Evolutionary conservation across 805 yeast genomes (phyloP), one percentile per base, ranked within the genome.

Genomic region (Candida koratica): DNA sequence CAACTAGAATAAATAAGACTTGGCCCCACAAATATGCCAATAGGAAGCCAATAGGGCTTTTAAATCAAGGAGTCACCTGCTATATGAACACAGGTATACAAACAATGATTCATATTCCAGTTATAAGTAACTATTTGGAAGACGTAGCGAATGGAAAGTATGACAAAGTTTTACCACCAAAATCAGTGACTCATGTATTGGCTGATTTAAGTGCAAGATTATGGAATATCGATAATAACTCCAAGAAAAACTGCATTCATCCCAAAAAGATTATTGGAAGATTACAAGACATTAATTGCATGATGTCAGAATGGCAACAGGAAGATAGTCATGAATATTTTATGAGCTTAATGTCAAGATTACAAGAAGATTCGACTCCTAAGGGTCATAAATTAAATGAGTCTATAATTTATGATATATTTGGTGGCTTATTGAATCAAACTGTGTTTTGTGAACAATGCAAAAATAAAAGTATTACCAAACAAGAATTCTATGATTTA

Each of bases 231-330:
- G 77, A 72, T 28, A 68, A 63, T 24, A 32, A 31, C 56, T 57
- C 39, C 42, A 58, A 32, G 53, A 37, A 28, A 18, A 65, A 69
- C 41, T 77, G 73, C 50, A 68, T 87, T 36, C 84, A 84, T 60
- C 97, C 96, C 7, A 78, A 78, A 47, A 77, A 75, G 51, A 68
- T 88, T 49, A 81, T 85, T 40, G 69, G 70, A 34, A 71, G 87
- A 46, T 65, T 85, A 39, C 84, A 75, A 33, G 95, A 86, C 50
- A 86, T 90, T 50, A 88, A 88, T 59, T 86, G 95, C 56, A 85
- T 86, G 95, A 87, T 89, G 95, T 79, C 88, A 29, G 93, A 81
- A 56, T 89, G 96, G 96, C 89, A 87, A 60, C 98, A 93, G 58
- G 97, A 93, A 60, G 98, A 93, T 60, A 84, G 96, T 0, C 98